Evolutionary conservation across 2,329 filamentous ascomycete genomes (phyloP), one percentile per base, ranked within the genome.

Genomic region (Simplicillium aogashimaense): DNA sequence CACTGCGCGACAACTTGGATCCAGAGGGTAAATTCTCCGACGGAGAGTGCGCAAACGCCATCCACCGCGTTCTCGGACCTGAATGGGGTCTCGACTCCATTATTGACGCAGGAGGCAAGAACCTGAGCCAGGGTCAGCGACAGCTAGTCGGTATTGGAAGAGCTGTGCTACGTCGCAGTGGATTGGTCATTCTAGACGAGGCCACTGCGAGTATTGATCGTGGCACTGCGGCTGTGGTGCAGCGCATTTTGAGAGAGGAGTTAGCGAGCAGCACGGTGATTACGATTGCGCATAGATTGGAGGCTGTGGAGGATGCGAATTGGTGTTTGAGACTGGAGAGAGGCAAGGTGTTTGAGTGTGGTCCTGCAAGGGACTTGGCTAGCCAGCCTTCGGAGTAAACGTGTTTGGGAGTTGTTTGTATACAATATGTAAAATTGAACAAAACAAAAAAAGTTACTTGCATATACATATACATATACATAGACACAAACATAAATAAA

Each of bases 1-100:
- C 72, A 1, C 53, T 78, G 30, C 67, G 72, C 17, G 70, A 78
- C 52, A 79, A 88, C 52, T 69, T 89, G 16, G 84, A 89, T 47
- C 80, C 84, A 0, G 66, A 83, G 39, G 65, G 65, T 6, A 74
- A 81, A 45, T 68, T 69, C 41, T 67, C 76, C 13, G 67, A 76
- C 35, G 54, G 52, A 3, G 72, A 71, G 41, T 74, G 72, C 51
- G 57, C 57, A 4, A 58, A 60, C 7, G 69, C 73, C 2, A 65
- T 88, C 3, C 64, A 65, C 12, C 74, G 78, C 8, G 81, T 83
- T 0, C 61, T 88, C 0, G 70, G 73, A 2, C 50, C 57, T 0
- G 57, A 54, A 37, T 72, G 76, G 56, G 55, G 55, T 3, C 59
- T 78, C 0, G 52, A 64, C 18, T 70, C 69, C n/a, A 62, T 58